These are phyloP conservation scores for Scheffersomyces parashehatae DNA, from an alignment of 1,139 yeast genomes.

Conservation along the genomic window DNA sequence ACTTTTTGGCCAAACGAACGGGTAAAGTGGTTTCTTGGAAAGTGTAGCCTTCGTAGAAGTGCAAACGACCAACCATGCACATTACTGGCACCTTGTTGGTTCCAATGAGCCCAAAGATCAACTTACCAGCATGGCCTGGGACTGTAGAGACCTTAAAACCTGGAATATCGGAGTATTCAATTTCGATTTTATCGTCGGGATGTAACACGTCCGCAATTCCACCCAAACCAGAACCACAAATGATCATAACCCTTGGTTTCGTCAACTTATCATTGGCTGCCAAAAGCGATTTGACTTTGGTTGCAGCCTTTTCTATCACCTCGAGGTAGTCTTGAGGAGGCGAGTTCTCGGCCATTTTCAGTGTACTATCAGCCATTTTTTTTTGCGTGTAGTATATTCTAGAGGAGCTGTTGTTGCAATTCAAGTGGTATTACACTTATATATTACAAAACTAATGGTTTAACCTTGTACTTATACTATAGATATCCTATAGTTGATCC, in stretches of 20 bases:
- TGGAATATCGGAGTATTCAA: conserved; percentile 72
- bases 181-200: conserved; percentile 42
- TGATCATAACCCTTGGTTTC: conserved; percentile 67
- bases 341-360: neutral
- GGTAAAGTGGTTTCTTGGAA: conserved; percentile 85
- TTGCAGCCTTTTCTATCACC: conserved; percentile 22
- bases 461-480: too few relatives aligned
- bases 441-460: too few relatives aligned
- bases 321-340: conserved; percentile 18
- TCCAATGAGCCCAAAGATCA: conserved; percentile 79
- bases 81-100: conserved; percentile 71
- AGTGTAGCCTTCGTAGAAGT: conserved; percentile 87
- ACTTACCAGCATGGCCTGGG: conserved; percentile 84
- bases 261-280: conserved; percentile 18
- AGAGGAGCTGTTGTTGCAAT: too few relatives aligned
- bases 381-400: too few relatives aligned
- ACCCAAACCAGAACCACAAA: conserved; percentile 95
- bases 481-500: too few relatives aligned
- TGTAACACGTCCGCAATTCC: conserved; percentile 67
- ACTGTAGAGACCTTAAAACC: conserved; percentile 83
- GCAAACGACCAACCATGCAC: conserved; percentile 92
- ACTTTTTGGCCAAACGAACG: conserved; percentile 65
- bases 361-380: too few relatives aligned
- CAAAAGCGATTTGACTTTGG: conserved; percentile 15
- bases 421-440: too few relatives aligned